These are phyloP conservation scores for Calonectria pauciramosa DNA, from an alignment of 2,329 filamentous ascomycete species.

Conservation along the genomic window DNA sequence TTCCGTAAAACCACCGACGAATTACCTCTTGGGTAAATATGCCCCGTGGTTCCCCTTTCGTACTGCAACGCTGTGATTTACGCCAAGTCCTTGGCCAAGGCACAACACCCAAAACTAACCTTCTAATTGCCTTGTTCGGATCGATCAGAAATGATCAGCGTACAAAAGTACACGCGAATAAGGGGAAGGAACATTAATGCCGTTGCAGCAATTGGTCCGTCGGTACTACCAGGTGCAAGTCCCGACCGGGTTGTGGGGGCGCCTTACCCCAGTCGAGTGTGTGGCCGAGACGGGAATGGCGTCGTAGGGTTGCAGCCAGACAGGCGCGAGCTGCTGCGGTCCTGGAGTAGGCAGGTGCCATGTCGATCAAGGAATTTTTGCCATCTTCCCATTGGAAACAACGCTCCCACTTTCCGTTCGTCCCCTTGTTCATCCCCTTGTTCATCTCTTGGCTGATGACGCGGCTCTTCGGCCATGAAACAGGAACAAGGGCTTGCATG, in stretches of 20 bases:
- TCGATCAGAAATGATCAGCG: background rate
- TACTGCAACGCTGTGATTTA: background rate
- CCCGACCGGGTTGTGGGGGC: conserved; percentile 9
- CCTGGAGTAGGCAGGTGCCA: conserved; percentile 1
- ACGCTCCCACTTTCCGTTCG: background rate
- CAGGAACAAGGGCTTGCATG: background rate
- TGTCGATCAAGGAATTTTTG: background rate
- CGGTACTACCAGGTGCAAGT: background rate
- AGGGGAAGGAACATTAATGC: conserved; percentile 16
- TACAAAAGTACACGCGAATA: conserved; percentile 11
- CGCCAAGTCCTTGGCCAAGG: background rate
- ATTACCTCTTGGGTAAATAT: background rate
- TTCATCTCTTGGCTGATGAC: conserved; percentile 4
- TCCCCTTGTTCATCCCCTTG: background rate
- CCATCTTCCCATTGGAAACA: background rate
- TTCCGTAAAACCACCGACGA: background rate
- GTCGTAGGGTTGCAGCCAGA: background rate
- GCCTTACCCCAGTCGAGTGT: background rate
- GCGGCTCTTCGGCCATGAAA: conserved; percentile 7
- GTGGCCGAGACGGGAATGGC: background rate
- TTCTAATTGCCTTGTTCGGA: background rate
- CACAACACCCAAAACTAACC: background rate
- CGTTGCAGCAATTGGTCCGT: background rate
- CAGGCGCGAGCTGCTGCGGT: background rate
- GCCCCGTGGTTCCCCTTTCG: conserved; percentile 6